Conservation (phyloP, 2,329 filamentous ascomycete genomes). For the Sporothrix humicola region DNA sequence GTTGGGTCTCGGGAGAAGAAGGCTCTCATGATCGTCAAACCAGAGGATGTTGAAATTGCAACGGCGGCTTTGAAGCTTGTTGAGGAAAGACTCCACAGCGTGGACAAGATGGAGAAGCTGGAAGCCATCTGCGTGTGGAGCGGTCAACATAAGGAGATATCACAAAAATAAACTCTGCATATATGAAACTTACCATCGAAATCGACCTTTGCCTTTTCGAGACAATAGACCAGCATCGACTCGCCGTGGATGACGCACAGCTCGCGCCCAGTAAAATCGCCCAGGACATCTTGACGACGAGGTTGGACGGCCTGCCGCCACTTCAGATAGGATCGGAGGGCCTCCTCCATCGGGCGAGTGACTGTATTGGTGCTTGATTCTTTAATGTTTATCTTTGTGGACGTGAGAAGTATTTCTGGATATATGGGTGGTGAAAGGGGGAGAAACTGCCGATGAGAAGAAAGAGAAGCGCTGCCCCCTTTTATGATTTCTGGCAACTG, state of each 20-base stretch:
- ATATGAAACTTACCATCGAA: conserved; percentile 55
- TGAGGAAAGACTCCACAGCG: conserved; percentile 69
- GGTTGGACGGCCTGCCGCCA: conserved; percentile 12
- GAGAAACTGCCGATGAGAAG: too few species aligned
- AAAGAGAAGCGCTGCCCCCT: neutral
- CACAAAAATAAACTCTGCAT: neutral
- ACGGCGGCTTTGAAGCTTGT: conserved; percentile 63
- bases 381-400: neutral
- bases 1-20: conserved; percentile 40
- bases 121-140: conserved; percentile 57
- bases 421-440: neutral
- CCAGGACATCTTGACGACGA: conserved; percentile 66
- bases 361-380: neutral
- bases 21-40: conserved; percentile 61
- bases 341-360: neutral
- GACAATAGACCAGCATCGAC: conserved; percentile 68
- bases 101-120: conserved; percentile 75
- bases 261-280: conserved; percentile 76
- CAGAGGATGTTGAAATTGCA: conserved; percentile 76
- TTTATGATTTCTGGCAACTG: neutral
- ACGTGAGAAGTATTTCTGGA: neutral
- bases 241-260: conserved; percentile 76
- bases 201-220: conserved; percentile 67
- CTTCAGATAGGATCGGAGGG: neutral
- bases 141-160: neutral